Evolutionary conservation across 495 filamentous ascomycete species (phyloP).

Genomic region (Aspergillus bridgeri): DNA sequence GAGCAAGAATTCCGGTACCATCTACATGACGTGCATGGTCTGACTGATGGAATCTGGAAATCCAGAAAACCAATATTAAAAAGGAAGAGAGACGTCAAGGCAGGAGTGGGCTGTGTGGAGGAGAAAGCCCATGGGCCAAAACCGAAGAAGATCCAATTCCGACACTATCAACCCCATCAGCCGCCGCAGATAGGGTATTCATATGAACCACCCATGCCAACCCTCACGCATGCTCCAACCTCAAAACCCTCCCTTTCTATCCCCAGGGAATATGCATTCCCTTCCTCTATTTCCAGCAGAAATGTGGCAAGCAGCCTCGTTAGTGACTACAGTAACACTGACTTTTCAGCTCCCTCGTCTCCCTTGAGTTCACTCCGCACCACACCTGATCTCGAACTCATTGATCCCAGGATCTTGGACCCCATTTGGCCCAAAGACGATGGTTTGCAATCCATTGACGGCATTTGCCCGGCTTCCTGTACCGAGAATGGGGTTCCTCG

Average conservation of each 20-base stretch:
- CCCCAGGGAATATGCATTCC: background rate
- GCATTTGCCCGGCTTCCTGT: too few species aligned
- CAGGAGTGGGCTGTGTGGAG: background rate
- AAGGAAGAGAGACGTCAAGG: constrained; percentile 1
- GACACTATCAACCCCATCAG: constrained; percentile 3
- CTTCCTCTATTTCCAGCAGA: background rate
- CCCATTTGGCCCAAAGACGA: too few species aligned
- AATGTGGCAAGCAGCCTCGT: background rate
- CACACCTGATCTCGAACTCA: background rate
- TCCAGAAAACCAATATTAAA: background rate
- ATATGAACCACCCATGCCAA: background rate
- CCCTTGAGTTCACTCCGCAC: background rate
- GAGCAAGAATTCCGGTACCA: constrained; percentile 1
- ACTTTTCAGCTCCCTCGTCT: background rate
- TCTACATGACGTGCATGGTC: constrained; percentile 2
- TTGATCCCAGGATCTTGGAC: too few species aligned
- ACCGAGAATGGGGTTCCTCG: too few species aligned
- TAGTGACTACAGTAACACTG: background rate
- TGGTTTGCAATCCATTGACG: too few species aligned
- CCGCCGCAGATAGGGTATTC: background rate
- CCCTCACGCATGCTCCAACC: background rate
- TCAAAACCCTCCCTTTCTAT: background rate
- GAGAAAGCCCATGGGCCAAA: background rate
- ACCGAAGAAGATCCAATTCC: constrained; percentile 6
- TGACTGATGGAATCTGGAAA: constrained; percentile 1